Conservation (phyloP, 2,329 filamentous ascomycete species). For the Arthroderma uncinatum region DNA sequence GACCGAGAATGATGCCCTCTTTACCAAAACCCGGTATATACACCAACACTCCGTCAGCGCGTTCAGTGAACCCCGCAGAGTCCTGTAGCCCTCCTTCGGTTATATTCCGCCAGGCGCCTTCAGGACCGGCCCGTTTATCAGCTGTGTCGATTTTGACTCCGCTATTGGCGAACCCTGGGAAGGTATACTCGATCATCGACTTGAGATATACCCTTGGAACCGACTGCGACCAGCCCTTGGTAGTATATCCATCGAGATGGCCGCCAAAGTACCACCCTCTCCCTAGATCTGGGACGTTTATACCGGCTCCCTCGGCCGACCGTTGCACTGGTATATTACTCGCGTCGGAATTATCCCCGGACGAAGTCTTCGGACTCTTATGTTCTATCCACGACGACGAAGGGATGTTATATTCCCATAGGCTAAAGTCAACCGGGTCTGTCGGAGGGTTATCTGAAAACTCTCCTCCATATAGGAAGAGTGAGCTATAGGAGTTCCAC, state of each 20-base stretch:
- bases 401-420: conserved; percentile 60
- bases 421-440: conserved; percentile 48
- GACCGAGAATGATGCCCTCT: conserved; percentile 62
- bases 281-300: conserved; percentile 58
- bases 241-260: conserved; percentile 55
- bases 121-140: conserved; percentile 46
- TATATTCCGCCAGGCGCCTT: conserved; percentile 61
- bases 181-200: conserved; percentile 64
- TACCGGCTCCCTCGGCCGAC: conserved; percentile 60
- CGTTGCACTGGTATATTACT: conserved; percentile 51
- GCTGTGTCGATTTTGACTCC: conserved; percentile 47
- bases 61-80: conserved; percentile 55
- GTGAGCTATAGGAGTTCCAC: conserved; percentile 59
- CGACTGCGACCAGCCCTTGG: conserved; percentile 56
- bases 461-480: conserved; percentile 65
- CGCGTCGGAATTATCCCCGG: conserved; percentile 50
- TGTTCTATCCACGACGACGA: conserved; percentile 53
- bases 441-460: conserved; percentile 53
- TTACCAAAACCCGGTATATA: conserved; percentile 67
- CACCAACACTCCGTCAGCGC: conserved; percentile 61
- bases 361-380: conserved; percentile 48
- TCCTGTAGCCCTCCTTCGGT: conserved; percentile 59
- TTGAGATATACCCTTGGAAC: conserved; percentile 57
- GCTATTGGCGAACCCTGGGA: conserved; percentile 56
- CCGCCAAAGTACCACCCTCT: conserved; percentile 71